These are phyloP conservation scores for Sarcodon sp. DNA, from an alignment of 768 basidiomycete genomes.

Conservation along the genomic window DNA sequence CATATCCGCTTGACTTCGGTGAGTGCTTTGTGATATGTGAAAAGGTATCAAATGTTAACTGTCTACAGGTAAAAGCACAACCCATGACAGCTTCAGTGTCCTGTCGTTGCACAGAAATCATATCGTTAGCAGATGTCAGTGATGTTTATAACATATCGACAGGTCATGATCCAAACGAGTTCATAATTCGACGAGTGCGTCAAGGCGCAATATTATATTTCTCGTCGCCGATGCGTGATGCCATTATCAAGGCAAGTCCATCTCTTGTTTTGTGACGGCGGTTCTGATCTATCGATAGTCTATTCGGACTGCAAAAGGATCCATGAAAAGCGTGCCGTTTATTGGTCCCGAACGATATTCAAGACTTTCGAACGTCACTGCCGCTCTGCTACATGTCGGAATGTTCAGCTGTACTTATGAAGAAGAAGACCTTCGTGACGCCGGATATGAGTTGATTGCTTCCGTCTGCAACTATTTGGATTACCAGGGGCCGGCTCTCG, in stretches of 20 bases:
- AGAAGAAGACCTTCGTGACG: slow-evolving; percentile 66
- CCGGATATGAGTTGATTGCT: slow-evolving; percentile 70
- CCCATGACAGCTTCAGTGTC: slow-evolving; percentile 54
- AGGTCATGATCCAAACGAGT: slow-evolving; percentile 66
- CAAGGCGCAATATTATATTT: slow-evolving; percentile 69
- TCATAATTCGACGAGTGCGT: slow-evolving; percentile 63
- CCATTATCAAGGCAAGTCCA: slow-evolving; percentile 53
- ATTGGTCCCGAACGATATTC: slow-evolving; percentile 52
- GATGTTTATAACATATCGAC: slow-evolving; percentile 78
- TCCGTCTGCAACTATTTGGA: slow-evolving; percentile 69
- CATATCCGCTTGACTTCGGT: slow-evolving; percentile 74
- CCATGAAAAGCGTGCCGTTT: slow-evolving; percentile 42
- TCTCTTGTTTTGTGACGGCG: not conserved
- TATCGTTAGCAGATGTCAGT: slow-evolving; percentile 69
- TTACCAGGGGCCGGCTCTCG: slow-evolving; percentile 59
- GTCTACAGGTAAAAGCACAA: slow-evolving; percentile 49
- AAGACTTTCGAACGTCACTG: slow-evolving; percentile 74
- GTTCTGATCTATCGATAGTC: slow-evolving; percentile 25
- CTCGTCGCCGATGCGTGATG: slow-evolving; percentile 55
- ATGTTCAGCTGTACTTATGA: slow-evolving; percentile 64
- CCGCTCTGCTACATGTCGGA: slow-evolving; percentile 77
- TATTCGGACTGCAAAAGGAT: slow-evolving; percentile 65
- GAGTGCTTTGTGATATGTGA: slow-evolving; percentile 12
- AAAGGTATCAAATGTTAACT: slow-evolving; percentile 3
- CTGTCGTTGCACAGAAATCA: slow-evolving; percentile 74